Conservation (phyloP, 2,329 filamentous ascomycete species). For the Cytospora piceicola region DNA sequence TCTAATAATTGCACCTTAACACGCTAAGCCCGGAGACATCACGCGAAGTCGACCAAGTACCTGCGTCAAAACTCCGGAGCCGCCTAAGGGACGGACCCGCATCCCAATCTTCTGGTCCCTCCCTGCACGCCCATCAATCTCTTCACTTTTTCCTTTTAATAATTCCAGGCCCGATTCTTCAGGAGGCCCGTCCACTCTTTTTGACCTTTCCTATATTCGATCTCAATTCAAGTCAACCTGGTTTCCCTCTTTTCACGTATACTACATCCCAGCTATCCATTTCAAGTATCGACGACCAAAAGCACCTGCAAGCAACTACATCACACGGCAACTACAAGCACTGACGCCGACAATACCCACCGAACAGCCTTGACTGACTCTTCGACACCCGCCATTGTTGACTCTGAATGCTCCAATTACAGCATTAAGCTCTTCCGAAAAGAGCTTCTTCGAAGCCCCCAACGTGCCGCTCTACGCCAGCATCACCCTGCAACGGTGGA, state of each 20-base stretch:
- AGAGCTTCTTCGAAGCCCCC: conserved; percentile 31
- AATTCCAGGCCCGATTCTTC: conserved; percentile 30
- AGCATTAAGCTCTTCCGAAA: conserved; percentile 29
- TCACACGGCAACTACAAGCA: conserved; percentile 12
- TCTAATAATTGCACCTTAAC: conserved; percentile 32
- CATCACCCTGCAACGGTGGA: conserved; percentile 15
- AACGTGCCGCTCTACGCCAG: conserved; percentile 26
- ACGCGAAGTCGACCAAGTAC: conserved; percentile 30
- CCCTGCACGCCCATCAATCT: conserved; percentile 31
- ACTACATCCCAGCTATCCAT: conserved; percentile 21
- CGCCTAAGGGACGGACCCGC: conserved; percentile 31
- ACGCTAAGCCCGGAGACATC: conserved; percentile 31
- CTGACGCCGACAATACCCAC: conserved; percentile 11
- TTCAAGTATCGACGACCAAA: conserved; percentile 21
- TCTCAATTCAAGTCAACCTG: conserved; percentile 26
- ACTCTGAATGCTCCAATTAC: conserved; percentile 30
- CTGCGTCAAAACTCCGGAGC: conserved; percentile 31
- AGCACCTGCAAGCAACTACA: neutral
- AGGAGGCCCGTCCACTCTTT: conserved; percentile 31
- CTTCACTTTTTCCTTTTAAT: conserved; percentile 32
- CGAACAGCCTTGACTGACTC: conserved; percentile 19
- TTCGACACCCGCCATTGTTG: conserved; percentile 18
- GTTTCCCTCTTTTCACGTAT: conserved; percentile 27
- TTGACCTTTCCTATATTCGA: conserved; percentile 30
- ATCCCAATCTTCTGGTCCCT: conserved; percentile 33